Evolutionary conservation across 208 protist genomes (phyloP).

Genomic region (Leishmania tarentolae): DNA sequence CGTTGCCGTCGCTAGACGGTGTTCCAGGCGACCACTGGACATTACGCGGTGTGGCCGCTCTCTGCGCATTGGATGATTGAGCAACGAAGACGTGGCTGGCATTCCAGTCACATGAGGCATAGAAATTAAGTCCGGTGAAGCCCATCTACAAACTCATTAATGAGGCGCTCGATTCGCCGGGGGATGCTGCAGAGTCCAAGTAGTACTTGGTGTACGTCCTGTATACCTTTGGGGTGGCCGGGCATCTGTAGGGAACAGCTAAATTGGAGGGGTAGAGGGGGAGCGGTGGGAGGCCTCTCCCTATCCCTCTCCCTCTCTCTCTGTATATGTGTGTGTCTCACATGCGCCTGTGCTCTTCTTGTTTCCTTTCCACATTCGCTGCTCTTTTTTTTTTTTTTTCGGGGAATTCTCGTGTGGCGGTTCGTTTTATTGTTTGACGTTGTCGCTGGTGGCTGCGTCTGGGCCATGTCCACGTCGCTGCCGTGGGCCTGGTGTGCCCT

Average conservation of each 20-base stretch:
- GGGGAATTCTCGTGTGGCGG: background rate
- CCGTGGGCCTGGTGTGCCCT: background rate
- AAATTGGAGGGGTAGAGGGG: background rate
- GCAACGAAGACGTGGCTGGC: background rate
- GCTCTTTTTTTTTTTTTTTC: constrained; percentile 3
- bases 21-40: constrained; percentile 90
- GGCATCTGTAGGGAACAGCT: background rate
- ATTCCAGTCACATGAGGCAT: background rate
- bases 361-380: constrained; percentile 6
- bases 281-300: background rate
- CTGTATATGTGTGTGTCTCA: constrained; percentile 4
- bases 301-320: constrained; percentile 10
- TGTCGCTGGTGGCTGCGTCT: background rate
- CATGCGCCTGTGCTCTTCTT: background rate
- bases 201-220: background rate
- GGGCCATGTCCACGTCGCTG: background rate
- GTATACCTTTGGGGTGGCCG: background rate
- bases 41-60: constrained; percentile 85
- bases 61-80: constrained; percentile 90
- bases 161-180: background rate
- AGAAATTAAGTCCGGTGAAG: background rate
- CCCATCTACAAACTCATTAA: background rate
- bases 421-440: background rate
- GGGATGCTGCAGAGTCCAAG: background rate
- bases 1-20: constrained; percentile 61